These are phyloP conservation scores for Glycine latifolia DNA, from an alignment of 306 rosid genomes.

Conservation along the genomic window DNA sequence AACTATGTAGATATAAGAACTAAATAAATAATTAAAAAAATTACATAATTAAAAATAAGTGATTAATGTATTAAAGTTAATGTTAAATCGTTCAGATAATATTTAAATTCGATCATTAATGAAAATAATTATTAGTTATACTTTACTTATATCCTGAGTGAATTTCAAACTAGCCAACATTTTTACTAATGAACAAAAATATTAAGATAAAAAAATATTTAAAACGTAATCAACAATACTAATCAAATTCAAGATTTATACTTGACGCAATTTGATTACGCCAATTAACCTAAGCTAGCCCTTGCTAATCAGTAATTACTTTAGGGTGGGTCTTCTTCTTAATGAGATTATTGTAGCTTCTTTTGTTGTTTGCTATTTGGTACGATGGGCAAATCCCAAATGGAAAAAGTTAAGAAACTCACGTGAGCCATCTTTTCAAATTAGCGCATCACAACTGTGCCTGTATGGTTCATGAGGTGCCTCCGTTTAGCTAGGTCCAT, in stretches of 20 bases:
- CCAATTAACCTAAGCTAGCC: not conserved
- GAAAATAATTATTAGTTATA: no score
- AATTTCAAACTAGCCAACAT: no score
- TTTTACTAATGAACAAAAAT: no score
- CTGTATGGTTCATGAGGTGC: slow-evolving; percentile 46
- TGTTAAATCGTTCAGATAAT: no score
- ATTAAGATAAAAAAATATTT: no score
- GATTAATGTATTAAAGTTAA: no score
- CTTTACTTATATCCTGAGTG: no score
- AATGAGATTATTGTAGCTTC: slow-evolving; percentile 20
- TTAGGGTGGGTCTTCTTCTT: not conserved
- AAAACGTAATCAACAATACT: not conserved
- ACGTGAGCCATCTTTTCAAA: slow-evolving; percentile 41
- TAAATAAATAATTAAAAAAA: no score
- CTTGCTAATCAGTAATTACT: not conserved
- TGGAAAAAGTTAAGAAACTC: slow-evolving; percentile 44
- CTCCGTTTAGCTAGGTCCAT: slow-evolving; percentile 3
- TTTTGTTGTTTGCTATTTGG: slow-evolving; percentile 10
- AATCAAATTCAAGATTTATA: not conserved
- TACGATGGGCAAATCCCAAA: slow-evolving; percentile 19
- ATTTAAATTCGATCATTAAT: no score
- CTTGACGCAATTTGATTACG: not conserved
- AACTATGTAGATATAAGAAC: no score
- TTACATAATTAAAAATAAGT: no score
- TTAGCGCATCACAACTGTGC: slow-evolving; percentile 55